Evolutionary conservation across 345 rosid species (phyloP).

Genomic region (Physaria fendleri): DNA sequence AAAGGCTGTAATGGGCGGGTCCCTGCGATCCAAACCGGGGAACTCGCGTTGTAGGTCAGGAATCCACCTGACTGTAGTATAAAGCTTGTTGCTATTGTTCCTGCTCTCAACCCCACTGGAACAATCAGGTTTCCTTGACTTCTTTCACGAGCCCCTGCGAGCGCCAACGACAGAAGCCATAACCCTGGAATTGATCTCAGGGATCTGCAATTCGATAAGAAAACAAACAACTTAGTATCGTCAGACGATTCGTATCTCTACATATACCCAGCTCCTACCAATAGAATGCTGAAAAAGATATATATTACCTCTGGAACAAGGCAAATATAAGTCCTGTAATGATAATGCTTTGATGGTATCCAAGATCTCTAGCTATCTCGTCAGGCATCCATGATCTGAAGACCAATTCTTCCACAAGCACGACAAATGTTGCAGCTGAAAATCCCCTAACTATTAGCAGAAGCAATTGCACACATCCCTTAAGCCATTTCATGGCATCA

Average conservation of each 20-base stretch:
- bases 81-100: constrained; percentile 60
- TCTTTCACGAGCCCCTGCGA: constrained; percentile 57
- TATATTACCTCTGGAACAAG: constrained; percentile 77
- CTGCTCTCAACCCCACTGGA: constrained; percentile 67
- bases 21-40: constrained; percentile 60
- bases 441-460: constrained; percentile 48
- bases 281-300: constrained; percentile 9
- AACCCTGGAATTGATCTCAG: constrained; percentile 61
- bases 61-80: constrained; percentile 60
- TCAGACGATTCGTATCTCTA: too few relatives aligned
- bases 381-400: constrained; percentile 84
- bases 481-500: constrained; percentile 39
- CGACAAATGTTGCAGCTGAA: constrained; percentile 54
- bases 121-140: constrained; percentile 54
- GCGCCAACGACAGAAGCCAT: constrained; percentile 69
- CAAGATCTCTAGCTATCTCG: constrained; percentile 73
- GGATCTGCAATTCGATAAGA: constrained; percentile 45
- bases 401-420: constrained; percentile 77
- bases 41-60: constrained; percentile 35
- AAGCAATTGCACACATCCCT: constrained; percentile 37
- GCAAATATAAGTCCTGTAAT: constrained; percentile 72
- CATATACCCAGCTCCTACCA: background rate
- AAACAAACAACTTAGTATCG: background rate
- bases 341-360: constrained; percentile 64
- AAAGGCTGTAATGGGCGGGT: constrained; percentile 70